Evolutionary conservation across 2,329 filamentous ascomycete species (phyloP), one percentile per base, ranked within the genome.

Genomic region (Fusarium citri): DNA sequence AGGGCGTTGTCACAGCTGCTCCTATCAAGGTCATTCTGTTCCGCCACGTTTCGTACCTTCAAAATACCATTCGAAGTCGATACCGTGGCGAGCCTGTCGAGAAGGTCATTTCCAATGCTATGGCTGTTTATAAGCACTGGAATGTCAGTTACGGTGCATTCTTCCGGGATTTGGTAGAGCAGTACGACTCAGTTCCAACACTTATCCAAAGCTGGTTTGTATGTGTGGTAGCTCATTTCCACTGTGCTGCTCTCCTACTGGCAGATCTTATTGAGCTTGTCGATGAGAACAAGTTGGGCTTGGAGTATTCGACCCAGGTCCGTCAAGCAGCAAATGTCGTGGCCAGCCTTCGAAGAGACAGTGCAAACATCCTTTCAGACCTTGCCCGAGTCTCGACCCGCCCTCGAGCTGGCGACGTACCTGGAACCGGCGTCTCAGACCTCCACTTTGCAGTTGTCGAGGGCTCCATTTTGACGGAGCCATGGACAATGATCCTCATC

Each of bases 151-250:
- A 88, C 66, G 82, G 82, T 2, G 79, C 79, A 1, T 86, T 89
- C 68, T 85, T 88, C 70, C 74, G 79, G 18, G 85, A 87, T 61
- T 83, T 87, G 41, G 78, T 87, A 15, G 76, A 80, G 4, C 77
- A 86, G 62, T 86, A 87, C 62, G 80, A 84, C 31, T 71, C 76
- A 1, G 80, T 89, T 1, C 85, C 86, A 2, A 72, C 83, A 14
- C 84, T 84, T 16, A 82, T 89, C 7, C 86, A 87, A 71, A 87
- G 86, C 43, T 89, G 87, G 87, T 89, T 88, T 64, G 82, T 88
- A 16, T 85, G 87, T 55, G 81, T 89, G 25, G 79, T 83, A 1
- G 85, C 84, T 0, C 88, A 89, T 67, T 89, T 87, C 84, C 85
- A 88, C 66, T 82, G 89, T 5, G 87, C 83, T 4, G 81, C 83